Percentiles rank a stretch among this genome's conserved stretches.
phyloP scores from a whole-genome alignment of 805 yeast species.

The Wickerhamiella allomyrinae region DNA sequence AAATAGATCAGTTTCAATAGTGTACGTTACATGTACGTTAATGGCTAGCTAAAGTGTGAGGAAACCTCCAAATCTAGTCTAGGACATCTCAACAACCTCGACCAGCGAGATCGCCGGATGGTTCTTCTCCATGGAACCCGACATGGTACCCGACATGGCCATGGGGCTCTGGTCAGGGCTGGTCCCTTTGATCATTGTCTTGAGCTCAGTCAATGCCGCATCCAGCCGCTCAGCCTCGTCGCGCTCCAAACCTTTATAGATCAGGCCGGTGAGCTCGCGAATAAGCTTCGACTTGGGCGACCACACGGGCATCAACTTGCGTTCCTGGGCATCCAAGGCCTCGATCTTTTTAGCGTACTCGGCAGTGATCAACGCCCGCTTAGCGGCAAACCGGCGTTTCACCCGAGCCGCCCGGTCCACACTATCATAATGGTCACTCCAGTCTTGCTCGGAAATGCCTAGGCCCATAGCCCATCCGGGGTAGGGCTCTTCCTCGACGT shows the following conservation, averaged over 20 bases:
- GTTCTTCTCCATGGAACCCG: background rate
- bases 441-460: constrained; percentile 8
- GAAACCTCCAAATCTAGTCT: no score
- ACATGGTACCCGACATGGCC: no score
- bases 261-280: constrained; percentile 7
- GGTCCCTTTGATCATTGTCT: constrained; percentile 4
- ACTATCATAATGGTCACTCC: constrained; percentile 10
- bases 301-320: constrained; percentile 11
- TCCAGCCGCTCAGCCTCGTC: constrained; percentile 7
- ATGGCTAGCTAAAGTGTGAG: no score
- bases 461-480: constrained; percentile 13
- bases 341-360: constrained; percentile 9
- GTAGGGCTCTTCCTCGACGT: constrained; percentile 9
- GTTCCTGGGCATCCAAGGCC: constrained; percentile 9
- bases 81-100: constrained; percentile 1
- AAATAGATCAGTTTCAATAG: background rate
- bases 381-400: constrained; percentile 11
- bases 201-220: constrained; percentile 6
- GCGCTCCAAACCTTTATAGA: constrained; percentile 6
- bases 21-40: background rate
- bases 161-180: background rate
- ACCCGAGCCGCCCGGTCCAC: constrained; percentile 9
- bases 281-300: constrained; percentile 10
- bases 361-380: constrained; percentile 8
- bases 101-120: constrained; percentile 2